Evolutionary conservation across 106 monocot genomes (phyloP), one percentile per base, ranked within the genome.

Genomic region (Posidonia australis): DNA sequence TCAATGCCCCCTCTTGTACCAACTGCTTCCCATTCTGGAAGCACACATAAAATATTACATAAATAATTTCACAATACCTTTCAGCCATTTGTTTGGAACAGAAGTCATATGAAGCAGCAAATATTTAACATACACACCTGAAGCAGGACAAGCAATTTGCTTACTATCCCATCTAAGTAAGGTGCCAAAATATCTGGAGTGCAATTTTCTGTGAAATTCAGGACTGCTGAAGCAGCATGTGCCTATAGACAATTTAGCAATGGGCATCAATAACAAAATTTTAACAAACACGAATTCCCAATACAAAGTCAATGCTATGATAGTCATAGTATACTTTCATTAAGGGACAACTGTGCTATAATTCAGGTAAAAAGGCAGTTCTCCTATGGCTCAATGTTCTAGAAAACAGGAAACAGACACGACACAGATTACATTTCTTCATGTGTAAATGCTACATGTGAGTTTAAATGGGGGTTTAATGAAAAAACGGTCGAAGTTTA

Each of bases 141-240:
- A 28, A 71, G 51, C 10, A 71, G 26, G 3, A 71, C 62, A 51
- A 71, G 71, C 54, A 98, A 81, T 77, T 98, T 98, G 65, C 77
- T 69, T 64, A 98, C 87, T 31, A 98, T 79, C 36, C 96, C 96
- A 78, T 98, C 96, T 51, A 98, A 75, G 77, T 90, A 98, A 28
- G 96, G 96, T n/a, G 84, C 13, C 36, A 71, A 52, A 41, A 71
- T 71, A 13, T 71, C 71, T 31, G 71, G 62, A 61, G 51, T 71
- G 36, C 71, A 71, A 42, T 62, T 62, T 31, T 71, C 71, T 10
- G 62, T 53, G 23, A 71, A 71, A 52, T 71, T 71, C 10, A 71
- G 29, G 20, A 71, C 62, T 51, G 71, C 71, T 51, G 71, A 71
- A 20, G 71, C 71, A 62, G 71, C 71, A 62, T 71, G 71, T 29